Percentiles rank a stretch among this genome's conserved stretches.
Conservation (phyloP, 495 filamentous ascomycete genomes). For the Penicillium tannophilum region DNA sequence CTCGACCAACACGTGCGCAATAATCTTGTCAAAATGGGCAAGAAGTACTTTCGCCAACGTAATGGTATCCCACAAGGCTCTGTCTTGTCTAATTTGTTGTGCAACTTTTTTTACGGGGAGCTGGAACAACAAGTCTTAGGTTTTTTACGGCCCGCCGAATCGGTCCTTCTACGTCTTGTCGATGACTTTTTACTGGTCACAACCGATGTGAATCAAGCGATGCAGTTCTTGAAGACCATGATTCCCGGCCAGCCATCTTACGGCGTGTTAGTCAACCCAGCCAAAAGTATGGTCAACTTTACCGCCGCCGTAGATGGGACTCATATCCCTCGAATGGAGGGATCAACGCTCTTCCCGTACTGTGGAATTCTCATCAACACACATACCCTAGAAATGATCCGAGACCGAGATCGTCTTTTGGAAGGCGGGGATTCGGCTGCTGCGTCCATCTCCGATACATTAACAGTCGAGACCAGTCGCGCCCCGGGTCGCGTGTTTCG, state of each 20-base stretch:
- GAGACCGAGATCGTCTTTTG: conserved; percentile 54
- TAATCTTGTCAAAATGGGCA: conserved; percentile 87
- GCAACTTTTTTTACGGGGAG: conserved; percentile 92
- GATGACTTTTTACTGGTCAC: conserved; percentile 95
- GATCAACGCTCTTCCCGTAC: conserved; percentile 71
- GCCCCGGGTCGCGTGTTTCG: conserved; percentile 73
- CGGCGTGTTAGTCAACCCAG: conserved; percentile 73
- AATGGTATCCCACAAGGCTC: conserved; percentile 93
- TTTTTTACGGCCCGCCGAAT: conserved; percentile 63
- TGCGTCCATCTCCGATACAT: conserved; percentile 52
- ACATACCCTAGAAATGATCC: conserved; percentile 71
- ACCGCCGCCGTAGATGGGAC: conserved; percentile 58
- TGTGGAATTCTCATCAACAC: conserved; percentile 81
- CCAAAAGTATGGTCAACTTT: conserved; percentile 89
- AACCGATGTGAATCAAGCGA: conserved; percentile 61
- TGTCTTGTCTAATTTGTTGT: conserved; percentile 78
- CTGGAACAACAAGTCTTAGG: conserved; percentile 69
- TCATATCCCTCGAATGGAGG: conserved; percentile 53
- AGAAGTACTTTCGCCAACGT: conserved; percentile 86
- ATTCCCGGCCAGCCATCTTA: conserved; percentile 74
- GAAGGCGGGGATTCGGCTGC: conserved; percentile 46
- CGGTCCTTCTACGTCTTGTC: conserved; percentile 75
- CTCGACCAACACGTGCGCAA: conserved; percentile 74
- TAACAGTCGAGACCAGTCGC: conserved; percentile 75
- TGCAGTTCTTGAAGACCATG: conserved; percentile 75